These are phyloP conservation scores for Kwoniella botswanensis DNA, from an alignment of 768 basidiomycete genomes.

Conservation along the genomic window DNA sequence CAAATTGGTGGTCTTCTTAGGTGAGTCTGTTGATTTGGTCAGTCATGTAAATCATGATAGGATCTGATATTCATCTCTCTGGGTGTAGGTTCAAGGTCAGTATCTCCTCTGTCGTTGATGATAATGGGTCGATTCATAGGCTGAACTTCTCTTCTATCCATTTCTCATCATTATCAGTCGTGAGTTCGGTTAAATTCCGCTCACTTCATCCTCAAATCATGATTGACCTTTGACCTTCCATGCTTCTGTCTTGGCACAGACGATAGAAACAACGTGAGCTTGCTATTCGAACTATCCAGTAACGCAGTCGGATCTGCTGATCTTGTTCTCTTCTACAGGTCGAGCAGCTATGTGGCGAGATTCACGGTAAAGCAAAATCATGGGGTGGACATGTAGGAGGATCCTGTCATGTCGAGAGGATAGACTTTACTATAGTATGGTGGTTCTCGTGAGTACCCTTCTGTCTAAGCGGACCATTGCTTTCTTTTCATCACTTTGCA, in stretches of 20 bases:
- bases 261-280: slow-evolving; percentile 1
- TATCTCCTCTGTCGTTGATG: background rate
- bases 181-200: background rate
- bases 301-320: background rate
- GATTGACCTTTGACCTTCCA: too few relatives aligned
- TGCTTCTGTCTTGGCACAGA: background rate
- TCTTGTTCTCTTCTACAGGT: background rate
- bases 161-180: background rate
- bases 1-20: slow-evolving; percentile 28
- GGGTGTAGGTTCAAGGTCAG: background rate
- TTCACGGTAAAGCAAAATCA: slow-evolving; percentile 3
- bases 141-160: background rate
- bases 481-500: background rate
- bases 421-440: slow-evolving; percentile 30
- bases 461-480: background rate
- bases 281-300: background rate
- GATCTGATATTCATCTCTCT: background rate
- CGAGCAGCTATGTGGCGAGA: slow-evolving; percentile 22
- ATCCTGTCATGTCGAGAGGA: slow-evolving; percentile 23
- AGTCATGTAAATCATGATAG: too few relatives aligned
- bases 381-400: slow-evolving; percentile 34
- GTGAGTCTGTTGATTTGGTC: slow-evolving; percentile 16
- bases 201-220: too few relatives aligned
- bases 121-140: too few relatives aligned
- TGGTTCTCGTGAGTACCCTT: slow-evolving; percentile 37